Conservation (phyloP, 805 yeast genomes). For the Kodamaea neixiangensis region DNA sequence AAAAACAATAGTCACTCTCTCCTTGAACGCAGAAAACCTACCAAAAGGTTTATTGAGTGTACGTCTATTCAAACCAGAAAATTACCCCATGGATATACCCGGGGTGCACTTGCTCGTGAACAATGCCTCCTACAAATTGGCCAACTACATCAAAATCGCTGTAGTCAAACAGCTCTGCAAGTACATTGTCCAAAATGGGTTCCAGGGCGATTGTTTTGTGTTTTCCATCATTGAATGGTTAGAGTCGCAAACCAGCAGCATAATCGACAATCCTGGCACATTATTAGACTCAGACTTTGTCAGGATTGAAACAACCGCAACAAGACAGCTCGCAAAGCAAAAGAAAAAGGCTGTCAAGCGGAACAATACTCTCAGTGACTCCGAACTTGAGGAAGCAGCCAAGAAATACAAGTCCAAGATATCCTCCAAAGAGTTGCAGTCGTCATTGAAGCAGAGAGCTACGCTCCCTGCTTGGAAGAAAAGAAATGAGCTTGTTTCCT, state of each 20-base stretch:
- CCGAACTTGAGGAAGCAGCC: constrained; percentile 2
- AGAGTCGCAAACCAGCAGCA: constrained; percentile 55
- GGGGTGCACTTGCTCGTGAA: constrained; percentile 59
- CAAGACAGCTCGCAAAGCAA: neutral
- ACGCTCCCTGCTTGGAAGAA: constrained; percentile 85
- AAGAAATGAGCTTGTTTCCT: constrained; percentile 52
- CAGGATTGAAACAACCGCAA: constrained; percentile 9
- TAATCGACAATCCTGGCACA: constrained; percentile 77
- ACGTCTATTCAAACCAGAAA: constrained; percentile 26
- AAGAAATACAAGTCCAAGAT: constrained; percentile 2
- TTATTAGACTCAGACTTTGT: constrained; percentile 29
- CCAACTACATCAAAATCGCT: constrained; percentile 69
- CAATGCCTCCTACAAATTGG: constrained; percentile 51
- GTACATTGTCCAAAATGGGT: constrained; percentile 41
- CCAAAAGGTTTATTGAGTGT: constrained; percentile 22
- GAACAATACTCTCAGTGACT: neutral
- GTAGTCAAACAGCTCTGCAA: constrained; percentile 49
- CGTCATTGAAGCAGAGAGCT: constrained; percentile 46
- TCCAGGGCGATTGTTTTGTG: constrained; percentile 71
- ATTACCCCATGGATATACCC: constrained; percentile 68
- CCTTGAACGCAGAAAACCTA: constrained; percentile 26
- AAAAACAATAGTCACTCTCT: constrained; percentile 32
- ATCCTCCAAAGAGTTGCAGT: constrained; percentile 25
- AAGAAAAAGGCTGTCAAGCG: neutral
- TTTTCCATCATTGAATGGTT: constrained; percentile 77